phyloP scores from a whole-genome alignment of 805 yeast species.

The Trichomonascus vanleenenianus region DNA sequence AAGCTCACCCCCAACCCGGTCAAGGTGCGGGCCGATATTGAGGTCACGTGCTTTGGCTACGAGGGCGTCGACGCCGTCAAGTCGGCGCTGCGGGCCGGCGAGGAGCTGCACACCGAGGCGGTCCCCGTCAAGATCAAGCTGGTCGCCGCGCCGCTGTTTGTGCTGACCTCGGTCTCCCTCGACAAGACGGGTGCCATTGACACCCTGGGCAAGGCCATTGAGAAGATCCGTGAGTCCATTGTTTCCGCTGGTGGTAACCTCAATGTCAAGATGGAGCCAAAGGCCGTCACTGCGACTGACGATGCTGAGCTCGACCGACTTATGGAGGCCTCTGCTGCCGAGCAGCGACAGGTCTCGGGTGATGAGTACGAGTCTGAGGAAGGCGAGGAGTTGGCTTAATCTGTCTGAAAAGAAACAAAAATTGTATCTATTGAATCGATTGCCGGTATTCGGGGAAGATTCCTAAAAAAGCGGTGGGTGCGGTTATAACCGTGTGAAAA shows the following conservation, averaged over 20 bases:
- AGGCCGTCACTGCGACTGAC: slow-evolving; percentile 97
- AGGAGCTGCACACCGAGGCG: slow-evolving; percentile 70
- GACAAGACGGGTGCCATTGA: slow-evolving; percentile 88
- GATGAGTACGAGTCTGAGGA: slow-evolving; percentile 56
- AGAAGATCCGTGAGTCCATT: slow-evolving; percentile 62
- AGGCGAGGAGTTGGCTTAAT: slow-evolving; percentile 20
- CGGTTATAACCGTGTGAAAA: no score
- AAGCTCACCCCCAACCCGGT: slow-evolving; percentile 97
- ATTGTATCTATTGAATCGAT: not conserved
- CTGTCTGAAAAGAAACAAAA: no score
- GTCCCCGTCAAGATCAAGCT: slow-evolving; percentile 88
- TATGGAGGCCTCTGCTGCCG: slow-evolving; percentile 87
- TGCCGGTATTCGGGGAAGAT: not conserved
- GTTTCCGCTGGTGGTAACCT: slow-evolving; percentile 74
- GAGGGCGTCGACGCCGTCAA: slow-evolving; percentile 98
- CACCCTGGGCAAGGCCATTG: slow-evolving; percentile 70
- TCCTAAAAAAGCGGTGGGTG: not conserved
- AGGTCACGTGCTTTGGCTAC: slow-evolving; percentile 92
- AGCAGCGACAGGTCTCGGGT: slow-evolving; percentile 75
- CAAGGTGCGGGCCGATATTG: slow-evolving; percentile 97
- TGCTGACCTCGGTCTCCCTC: slow-evolving; percentile 83
- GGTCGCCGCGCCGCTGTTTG: slow-evolving; percentile 96
- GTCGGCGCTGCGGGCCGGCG: slow-evolving; percentile 80
- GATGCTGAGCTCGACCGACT: slow-evolving; percentile 96
- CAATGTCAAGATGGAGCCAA: slow-evolving; percentile 94